A percentile compares a stretch with the other conserved stretches of the same genome.
Evolutionary conservation across 2,329 filamentous ascomycete genomes (phyloP).

Genomic region (Colletotrichum lindemuthianum): DNA sequence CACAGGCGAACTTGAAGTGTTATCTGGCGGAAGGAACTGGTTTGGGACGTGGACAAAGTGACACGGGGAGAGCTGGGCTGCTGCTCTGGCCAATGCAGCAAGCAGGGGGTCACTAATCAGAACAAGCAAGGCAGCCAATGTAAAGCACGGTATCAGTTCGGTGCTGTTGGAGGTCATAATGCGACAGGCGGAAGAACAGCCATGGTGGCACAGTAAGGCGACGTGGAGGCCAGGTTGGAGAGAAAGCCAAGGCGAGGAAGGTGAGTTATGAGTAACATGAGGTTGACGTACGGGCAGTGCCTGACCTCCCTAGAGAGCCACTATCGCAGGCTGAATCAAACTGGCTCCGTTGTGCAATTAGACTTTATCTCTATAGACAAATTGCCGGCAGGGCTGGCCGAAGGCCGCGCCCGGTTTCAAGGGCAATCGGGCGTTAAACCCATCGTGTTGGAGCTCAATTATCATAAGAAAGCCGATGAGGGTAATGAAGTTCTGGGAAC

Average conservation of each 20-base stretch:
- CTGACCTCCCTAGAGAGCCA: too few species aligned
- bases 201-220: conserved; percentile 24
- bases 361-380: not conserved
- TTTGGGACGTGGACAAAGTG: too few species aligned
- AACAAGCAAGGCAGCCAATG: not conserved
- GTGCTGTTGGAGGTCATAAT: not conserved
- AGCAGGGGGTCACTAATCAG: not conserved
- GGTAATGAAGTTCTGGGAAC: not conserved
- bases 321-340: too few species aligned
- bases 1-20: too few species aligned
- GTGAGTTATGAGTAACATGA: not conserved
- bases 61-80: too few species aligned
- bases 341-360: too few species aligned
- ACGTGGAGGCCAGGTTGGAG: conserved; percentile 2
- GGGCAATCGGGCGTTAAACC: conserved; percentile 11
- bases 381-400: not conserved
- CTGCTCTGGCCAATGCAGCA: conserved; percentile 4
- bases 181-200: conserved; percentile 8
- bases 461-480: not conserved
- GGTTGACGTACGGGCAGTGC: not conserved
- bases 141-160: not conserved
- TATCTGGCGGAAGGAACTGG: too few species aligned
- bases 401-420: not conserved
- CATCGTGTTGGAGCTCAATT: not conserved
- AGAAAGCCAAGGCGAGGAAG: too few species aligned